phyloP scores from a whole-genome alignment of 2,329 filamentous ascomycete species.

The Monilinia polystroma region DNA sequence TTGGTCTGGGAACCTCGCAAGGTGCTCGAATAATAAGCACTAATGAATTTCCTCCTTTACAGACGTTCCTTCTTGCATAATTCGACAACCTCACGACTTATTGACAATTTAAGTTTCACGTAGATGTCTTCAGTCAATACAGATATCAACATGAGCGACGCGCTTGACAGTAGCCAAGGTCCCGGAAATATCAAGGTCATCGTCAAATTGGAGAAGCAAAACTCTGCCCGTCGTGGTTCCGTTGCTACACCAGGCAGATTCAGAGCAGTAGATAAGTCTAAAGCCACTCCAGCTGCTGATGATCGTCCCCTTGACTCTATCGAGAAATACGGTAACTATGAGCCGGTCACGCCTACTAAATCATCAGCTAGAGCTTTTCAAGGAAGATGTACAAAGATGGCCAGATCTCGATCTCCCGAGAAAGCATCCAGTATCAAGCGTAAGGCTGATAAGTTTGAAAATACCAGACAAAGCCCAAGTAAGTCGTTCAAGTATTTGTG shows the following conservation, averaged over 20 bases:
- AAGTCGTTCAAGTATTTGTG: neutral
- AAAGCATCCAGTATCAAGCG: neutral
- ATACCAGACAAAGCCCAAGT: conserved; percentile 1
- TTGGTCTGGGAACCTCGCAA: neutral
- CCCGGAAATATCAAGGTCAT: neutral
- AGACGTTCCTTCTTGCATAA: neutral
- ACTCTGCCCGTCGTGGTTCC: neutral
- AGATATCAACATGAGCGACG: neutral
- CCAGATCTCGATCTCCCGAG: neutral
- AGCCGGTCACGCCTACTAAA: neutral
- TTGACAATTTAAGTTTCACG: neutral
- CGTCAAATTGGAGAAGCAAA: neutral
- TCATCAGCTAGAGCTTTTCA: neutral
- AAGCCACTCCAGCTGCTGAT: neutral
- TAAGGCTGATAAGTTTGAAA: neutral
- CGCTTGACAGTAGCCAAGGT: neutral
- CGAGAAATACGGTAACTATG: neutral
- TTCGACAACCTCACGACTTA: neutral
- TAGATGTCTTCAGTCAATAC: neutral
- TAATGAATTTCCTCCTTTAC: neutral
- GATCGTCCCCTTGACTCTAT: neutral
- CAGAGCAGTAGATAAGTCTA: neutral
- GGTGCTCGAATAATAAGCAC: neutral
- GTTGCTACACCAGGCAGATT: conserved; percentile 6
- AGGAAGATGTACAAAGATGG: neutral